These are phyloP conservation scores for Pholiota conissans DNA, from an alignment of 768 basidiomycete species.

Conservation along the genomic window DNA sequence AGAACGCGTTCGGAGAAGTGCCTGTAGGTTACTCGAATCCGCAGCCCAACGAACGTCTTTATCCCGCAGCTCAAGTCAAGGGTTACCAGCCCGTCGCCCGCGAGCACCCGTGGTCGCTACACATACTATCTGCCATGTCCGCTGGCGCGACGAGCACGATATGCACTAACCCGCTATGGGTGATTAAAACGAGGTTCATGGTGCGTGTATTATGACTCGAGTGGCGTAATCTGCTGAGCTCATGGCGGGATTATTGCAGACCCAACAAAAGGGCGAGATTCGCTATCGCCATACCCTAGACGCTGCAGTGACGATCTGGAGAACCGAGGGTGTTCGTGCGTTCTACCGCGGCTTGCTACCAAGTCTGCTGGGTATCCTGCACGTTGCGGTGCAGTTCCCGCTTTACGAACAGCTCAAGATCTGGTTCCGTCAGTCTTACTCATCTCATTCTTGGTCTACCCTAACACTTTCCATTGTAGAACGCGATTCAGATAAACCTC, in stretches of 20 bases:
- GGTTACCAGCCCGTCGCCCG: conserved; percentile 81
- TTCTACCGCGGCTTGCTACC: conserved; percentile 96
- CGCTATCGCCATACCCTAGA: conserved; percentile 90
- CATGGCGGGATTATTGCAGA: conserved; percentile 43
- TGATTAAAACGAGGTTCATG: conserved; percentile 99
- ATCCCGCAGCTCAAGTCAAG: conserved; percentile 83
- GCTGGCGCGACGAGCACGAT: conserved; percentile 93
- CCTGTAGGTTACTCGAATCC: conserved; percentile 38
- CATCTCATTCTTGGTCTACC: neutral
- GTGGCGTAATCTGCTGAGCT: neutral
- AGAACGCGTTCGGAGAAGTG: conserved; percentile 73
- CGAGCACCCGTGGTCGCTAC: conserved; percentile 83
- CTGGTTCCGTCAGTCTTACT: conserved; percentile 72
- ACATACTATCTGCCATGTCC: conserved; percentile 93
- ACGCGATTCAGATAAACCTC: conserved; percentile 43
- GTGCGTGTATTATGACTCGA: conserved; percentile 42
- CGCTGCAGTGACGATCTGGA: conserved; percentile 87
- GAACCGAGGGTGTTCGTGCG: conserved; percentile 79
- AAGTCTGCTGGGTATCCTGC: conserved; percentile 88
- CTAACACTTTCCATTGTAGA: conserved; percentile 31
- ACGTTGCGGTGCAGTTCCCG: conserved; percentile 98
- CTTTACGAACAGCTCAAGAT: conserved; percentile 92
- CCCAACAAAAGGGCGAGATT: conserved; percentile 76
- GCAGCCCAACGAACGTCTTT: conserved; percentile 47
- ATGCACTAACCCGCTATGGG: conserved; percentile 96